A percentile compares a stretch with the other conserved stretches of the same genome.
Evolutionary conservation across 306 rosid genomes (phyloP).

Genomic region (Sechiopsis laciniata): DNA sequence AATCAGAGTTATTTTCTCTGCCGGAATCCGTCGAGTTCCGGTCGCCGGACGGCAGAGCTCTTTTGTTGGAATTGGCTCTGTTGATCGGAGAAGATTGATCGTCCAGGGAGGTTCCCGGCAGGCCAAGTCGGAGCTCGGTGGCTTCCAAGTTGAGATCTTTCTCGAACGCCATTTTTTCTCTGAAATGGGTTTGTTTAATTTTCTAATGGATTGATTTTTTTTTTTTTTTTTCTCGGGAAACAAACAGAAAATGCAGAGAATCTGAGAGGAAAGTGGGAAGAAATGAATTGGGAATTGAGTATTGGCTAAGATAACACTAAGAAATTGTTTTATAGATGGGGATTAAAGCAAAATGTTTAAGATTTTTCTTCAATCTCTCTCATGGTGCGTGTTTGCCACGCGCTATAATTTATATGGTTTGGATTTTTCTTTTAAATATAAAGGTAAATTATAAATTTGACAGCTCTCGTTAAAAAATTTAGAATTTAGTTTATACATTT

Average conservation of each 20-base stretch:
- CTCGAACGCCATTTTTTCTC: constrained; percentile 8
- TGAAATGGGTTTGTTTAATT: constrained; percentile 12
- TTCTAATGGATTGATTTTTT: background rate
- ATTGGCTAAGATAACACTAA: constrained; percentile 14
- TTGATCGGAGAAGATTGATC: constrained; percentile 15
- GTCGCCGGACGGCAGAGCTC: constrained; percentile 26
- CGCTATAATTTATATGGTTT: background rate
- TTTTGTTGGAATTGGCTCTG: constrained; percentile 28
- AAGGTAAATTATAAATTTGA: too few species aligned
- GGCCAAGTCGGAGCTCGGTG: constrained; percentile 42
- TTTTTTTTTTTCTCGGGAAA: background rate
- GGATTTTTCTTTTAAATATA: too few species aligned
- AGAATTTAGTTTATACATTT: too few species aligned
- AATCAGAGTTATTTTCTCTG: background rate
- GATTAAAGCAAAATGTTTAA: background rate
- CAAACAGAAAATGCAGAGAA: constrained; percentile 17
- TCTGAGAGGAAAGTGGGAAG: background rate
- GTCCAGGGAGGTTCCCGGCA: constrained; percentile 18
- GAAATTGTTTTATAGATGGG: constrained; percentile 30
- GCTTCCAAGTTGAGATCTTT: constrained; percentile 43
- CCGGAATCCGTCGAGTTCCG: background rate
- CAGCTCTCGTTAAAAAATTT: too few species aligned
- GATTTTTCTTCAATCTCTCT: background rate
- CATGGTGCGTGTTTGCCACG: background rate
- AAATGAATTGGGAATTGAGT: constrained; percentile 13